Percentiles rank a stretch among this genome's conserved stretches.
Evolutionary conservation across 192 early-diverging fungal species (phyloP).

Genomic region (Umbelopsis sp.): DNA sequence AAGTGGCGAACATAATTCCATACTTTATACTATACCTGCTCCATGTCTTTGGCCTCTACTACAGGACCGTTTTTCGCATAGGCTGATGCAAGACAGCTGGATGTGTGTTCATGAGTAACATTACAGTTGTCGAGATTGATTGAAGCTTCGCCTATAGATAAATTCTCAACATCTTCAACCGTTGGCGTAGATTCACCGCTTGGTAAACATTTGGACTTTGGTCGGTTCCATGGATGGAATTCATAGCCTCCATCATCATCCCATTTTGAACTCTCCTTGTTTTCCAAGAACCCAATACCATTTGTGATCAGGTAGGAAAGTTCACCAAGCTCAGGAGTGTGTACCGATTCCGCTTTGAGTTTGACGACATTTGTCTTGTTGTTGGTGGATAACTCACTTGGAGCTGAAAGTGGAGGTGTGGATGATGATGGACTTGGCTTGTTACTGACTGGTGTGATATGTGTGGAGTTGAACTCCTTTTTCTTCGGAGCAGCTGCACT

Average conservation of each 20-base stretch:
- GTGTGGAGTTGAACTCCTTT: no score
- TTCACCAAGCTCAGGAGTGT: slow-evolving; percentile 17
- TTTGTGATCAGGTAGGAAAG: slow-evolving; percentile 31
- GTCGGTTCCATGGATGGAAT: slow-evolving; percentile 31
- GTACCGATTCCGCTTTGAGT: not conserved
- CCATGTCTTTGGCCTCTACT: not conserved
- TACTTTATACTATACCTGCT: not conserved
- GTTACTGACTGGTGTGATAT: no score
- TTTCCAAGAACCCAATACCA: slow-evolving; percentile 29
- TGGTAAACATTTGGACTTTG: not conserved
- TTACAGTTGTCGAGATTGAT: not conserved
- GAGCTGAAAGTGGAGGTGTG: no score
- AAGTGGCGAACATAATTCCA: not conserved
- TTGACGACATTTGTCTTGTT: not conserved
- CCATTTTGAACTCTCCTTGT: slow-evolving; percentile 34
- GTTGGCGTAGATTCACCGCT: not conserved
- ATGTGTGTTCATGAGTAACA: not conserved
- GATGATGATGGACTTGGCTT: no score
- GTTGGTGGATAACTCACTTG: not conserved
- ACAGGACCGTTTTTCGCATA: not conserved
- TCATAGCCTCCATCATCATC: slow-evolving; percentile 33
- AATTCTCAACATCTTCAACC: not conserved
- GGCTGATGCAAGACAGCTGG: not conserved
- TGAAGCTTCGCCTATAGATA: not conserved
- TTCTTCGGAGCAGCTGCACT: no score